Evolutionary conservation across 148 eudicot genomes (phyloP), one percentile per base, ranked within the genome.

Genomic region (Pharnaceum exiguum): DNA sequence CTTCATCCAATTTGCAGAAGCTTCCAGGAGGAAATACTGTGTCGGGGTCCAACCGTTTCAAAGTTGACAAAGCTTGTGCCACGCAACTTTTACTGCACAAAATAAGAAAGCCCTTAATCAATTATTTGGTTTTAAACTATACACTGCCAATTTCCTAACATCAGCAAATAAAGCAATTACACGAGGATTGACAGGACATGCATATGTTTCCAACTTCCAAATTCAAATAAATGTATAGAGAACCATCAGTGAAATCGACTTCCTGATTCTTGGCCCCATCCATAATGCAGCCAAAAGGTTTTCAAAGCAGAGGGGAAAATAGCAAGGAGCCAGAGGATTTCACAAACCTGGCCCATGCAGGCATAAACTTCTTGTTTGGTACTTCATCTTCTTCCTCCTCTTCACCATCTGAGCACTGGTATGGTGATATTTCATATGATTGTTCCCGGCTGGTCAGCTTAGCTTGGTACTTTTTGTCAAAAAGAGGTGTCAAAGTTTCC

Each of bases 281-380:
- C 23, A 1, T 28, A 59, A 17, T 23, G 5, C 15, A 40, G n/a
- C 24, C 26, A 28, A 30, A 33, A 22, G 11, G 13, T 24, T 37
- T 7, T 33, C 13, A 68, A 36, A 27, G 39, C 33, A 6, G 37
- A 51, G 29, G 49, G 44, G 73, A 37, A 19, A 46, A 53, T 18
- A 52, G 16, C 24, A 29, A 35, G 37, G 19, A 37, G 24, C 27
- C 17, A 37, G 23, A 61, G 5, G 29, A 24, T 48, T 45, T 13
- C 28, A 31, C 70, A 62, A 55, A 94, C 99, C 99, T 94, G 75
- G 96, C 91, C 99, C 99, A 94, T 40, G 83, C 55, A n/a, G 99
- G 99, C 27, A 82, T 59, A 69, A 77, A 80, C 67, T 89, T 94
- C 51, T 64, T 77, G 62, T 67, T 76, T 25, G 70, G 82, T 12